Base-by-base conservation (phyloP, 768 basidiomycete genomes). In the Cystobasidium ongulense region DNA sequence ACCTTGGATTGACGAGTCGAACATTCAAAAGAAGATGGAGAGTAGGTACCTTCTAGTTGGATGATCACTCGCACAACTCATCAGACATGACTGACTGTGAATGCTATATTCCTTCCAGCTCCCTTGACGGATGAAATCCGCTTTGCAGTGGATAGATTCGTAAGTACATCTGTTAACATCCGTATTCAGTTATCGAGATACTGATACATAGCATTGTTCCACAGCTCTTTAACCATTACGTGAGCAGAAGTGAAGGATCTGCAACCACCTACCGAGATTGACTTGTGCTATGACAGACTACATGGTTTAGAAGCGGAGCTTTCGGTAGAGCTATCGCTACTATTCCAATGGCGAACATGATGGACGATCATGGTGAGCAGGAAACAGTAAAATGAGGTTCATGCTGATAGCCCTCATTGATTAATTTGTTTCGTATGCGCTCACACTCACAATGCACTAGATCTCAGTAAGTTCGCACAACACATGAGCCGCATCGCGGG, bases 311-410 rank as follows among this genome's bases (percentile, higher is more conserved):
- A 13, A 72, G 72, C 11, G 79, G 79, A 18, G 78, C 79, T 21
- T 80, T 79, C 73, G 79, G 78, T 10, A 27, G 70, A 13, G 77
- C 79, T 18, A 76, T 75, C 46, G 61, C 63, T 21, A 52, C 65
- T 29, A 77, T 80, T 23, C 79, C 79, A 2, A 74, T 75, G 75
- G 76, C 83, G 17, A 83, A 83, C 77, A 83, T 83, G 82, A 66
- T 75, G 27, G 76, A 78, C 41, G 78, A 77, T 59, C 82, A 83
- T 72, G 82, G 82, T 72, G 63, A 81, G 61, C 79, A 80, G 70
- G 87, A 88, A 92, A 90, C 76, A 90, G 91, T 80, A 89, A 90
- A n/a, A n/a, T n/a, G n/a, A n/a, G n/a, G n/a, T n/a, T n/a, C n/a
- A n/a, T n/a, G n/a, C n/a, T n/a, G n/a, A n/a, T n/a, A n/a, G n/a